These are phyloP conservation scores for Tuber aestivum DNA, from an alignment of 495 filamentous ascomycete species.

Conservation along the genomic window DNA sequence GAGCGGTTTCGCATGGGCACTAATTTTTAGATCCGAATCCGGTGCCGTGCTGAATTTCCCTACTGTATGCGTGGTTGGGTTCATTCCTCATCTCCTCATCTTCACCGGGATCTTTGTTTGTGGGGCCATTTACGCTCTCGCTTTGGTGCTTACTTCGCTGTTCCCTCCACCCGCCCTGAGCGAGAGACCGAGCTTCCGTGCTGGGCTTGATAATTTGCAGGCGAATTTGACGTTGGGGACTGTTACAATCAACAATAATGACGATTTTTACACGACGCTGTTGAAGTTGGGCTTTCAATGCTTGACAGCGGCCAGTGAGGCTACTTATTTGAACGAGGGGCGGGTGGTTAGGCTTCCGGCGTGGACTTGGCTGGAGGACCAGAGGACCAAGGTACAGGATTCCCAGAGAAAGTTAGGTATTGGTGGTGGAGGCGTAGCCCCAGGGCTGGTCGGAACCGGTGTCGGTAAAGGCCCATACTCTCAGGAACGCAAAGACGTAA, in stretches of 20 bases:
- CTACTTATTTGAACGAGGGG: slow-evolving; percentile 91
- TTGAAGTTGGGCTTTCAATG: slow-evolving; percentile 78
- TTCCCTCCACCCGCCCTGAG: slow-evolving; percentile 61
- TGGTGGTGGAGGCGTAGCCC: slow-evolving; percentile 47
- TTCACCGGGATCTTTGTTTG: slow-evolving; percentile 71
- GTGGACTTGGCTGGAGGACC: slow-evolving; percentile 91
- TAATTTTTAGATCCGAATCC: slow-evolving; percentile 41
- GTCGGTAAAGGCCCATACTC: slow-evolving; percentile 39
- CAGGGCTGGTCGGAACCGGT: slow-evolving; percentile 42
- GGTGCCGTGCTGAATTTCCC: slow-evolving; percentile 66
- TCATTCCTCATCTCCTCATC: slow-evolving; percentile 85
- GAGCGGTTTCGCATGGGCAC: slow-evolving; percentile 40
- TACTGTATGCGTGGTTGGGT: slow-evolving; percentile 89
- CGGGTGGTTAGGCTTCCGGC: slow-evolving; percentile 62
- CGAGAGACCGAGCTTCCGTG: slow-evolving; percentile 25
- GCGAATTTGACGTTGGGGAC: slow-evolving; percentile 76
- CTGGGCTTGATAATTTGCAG: slow-evolving; percentile 67
- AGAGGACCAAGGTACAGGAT: slow-evolving; percentile 62
- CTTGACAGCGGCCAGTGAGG: slow-evolving; percentile 86
- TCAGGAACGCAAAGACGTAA: slow-evolving; percentile 59
- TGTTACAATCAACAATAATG: slow-evolving; percentile 69
- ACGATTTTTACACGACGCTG: slow-evolving; percentile 92
- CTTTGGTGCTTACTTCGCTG: slow-evolving; percentile 67
- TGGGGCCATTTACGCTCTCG: slow-evolving; percentile 65
- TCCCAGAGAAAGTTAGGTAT: slow-evolving; percentile 46